Base-by-base conservation (phyloP, 2,329 filamentous ascomycete genomes). In the Sporothrix schenckii region DNA sequence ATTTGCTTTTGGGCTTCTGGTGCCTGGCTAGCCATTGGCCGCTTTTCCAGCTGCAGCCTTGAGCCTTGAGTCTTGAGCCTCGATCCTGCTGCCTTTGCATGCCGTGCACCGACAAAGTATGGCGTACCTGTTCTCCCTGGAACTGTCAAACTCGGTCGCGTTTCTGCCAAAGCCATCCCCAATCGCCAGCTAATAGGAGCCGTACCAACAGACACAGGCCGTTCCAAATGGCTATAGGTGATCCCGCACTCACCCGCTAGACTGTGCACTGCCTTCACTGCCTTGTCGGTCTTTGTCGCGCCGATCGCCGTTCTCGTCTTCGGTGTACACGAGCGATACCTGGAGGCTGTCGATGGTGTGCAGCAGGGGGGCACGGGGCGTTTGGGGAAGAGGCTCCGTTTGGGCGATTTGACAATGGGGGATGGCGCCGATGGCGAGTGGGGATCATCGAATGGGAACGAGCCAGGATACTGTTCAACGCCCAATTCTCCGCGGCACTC, bases 251-350 rank as follows among this genome's bases (percentile, higher is more conserved):
- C 44, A 34, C 61, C 61, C 61, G 61, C 44, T 34, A 50, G 16
- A 14, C 24, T 47, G 11, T 53, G 63, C 63, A 27, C 21, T 30
- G 44, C 63, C 47, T 66, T 27, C 63, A 27, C 21, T 30, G 44
- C 63, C 47, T 66, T 27, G 47, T 11, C 30, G 27, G 13, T 41
- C 19, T 24, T 50, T 53, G 44, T 67, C 34, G 34, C 11, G 19
- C 10, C 34, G 56, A 60, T 41, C 56, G 7, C 19, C 56, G 56
- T 41, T 60, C 16, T 60, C 11, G 66, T 50, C 53, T 14, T 68
- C 66, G 66, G 66, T 68, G 66, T 68, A 60, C 53, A 60, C 66
- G 53, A 68, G 9, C 39, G 39, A 47, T 27, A 50, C 49, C 24
- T 53, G 30, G 14, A 50, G 24, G 61, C 6, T 50, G 44, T 19